Conservation (phyloP, 805 yeast species). For the Saturnispora mendoncae region DNA sequence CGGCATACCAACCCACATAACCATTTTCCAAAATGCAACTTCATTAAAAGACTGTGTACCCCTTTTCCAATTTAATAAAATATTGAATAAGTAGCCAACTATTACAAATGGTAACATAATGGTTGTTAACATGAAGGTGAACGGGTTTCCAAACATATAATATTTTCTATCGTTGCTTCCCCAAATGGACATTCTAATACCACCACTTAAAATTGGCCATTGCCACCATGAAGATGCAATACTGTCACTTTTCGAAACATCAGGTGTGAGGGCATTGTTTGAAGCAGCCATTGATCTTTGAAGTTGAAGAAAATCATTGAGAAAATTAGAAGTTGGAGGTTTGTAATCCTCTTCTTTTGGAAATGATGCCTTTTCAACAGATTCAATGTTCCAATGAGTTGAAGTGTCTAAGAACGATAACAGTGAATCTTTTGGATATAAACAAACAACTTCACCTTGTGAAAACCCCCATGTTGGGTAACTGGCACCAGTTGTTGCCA, state of each 20-base stretch:
- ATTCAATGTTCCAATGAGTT: conserved; percentile 79
- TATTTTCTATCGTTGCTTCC: conserved; percentile 44
- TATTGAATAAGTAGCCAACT: conserved; percentile 15
- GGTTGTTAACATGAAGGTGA: conserved; percentile 26
- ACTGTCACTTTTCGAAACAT: conserved; percentile 58
- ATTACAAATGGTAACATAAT: conserved; percentile 3
- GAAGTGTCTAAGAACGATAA: conserved; percentile 37
- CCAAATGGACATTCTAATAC: conserved; percentile 77
- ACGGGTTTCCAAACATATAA: conserved; percentile 44
- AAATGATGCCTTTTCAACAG: conserved; percentile 46
- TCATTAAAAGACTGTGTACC: conserved; percentile 39
- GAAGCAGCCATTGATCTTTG: conserved; percentile 80
- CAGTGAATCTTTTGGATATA: conserved; percentile 30
- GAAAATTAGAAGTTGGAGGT: conserved; percentile 45
- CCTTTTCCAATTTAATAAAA: conserved; percentile 52
- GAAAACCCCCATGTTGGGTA: conserved; percentile 97
- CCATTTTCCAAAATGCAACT: conserved; percentile 21
- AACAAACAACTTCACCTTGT: conserved; percentile 84
- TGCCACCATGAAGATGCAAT: conserved; percentile 75
- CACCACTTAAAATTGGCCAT: conserved; percentile 66
- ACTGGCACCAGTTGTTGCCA: conserved; percentile 70
- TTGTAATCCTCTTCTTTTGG: conserved; percentile 26
- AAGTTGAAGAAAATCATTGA: conserved; percentile 60
- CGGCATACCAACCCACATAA: conserved; percentile 68
- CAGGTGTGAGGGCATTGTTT: conserved; percentile 75